Evolutionary conservation across 2,329 filamentous ascomycete species (phyloP).

Genomic region (Dothideomycetes sp.): DNA sequence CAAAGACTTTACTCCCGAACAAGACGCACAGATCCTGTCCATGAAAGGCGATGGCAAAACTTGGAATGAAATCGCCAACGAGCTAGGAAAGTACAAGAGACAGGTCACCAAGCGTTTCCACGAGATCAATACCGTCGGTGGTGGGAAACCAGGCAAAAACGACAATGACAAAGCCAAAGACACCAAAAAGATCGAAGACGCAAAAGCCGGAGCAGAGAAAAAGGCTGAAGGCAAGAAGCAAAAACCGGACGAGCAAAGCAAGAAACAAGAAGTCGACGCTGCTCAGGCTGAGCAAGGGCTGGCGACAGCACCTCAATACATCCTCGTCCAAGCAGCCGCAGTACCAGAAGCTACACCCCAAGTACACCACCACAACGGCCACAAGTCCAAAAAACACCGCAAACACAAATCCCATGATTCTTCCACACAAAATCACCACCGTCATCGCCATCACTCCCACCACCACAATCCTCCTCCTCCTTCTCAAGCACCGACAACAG

Average conservation of each 20-base stretch:
- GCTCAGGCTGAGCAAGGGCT: too few species aligned
- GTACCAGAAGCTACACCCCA: background rate
- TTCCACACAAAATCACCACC: background rate
- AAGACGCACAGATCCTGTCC: slow-evolving; percentile 33
- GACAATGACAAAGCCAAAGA: slow-evolving; percentile 12
- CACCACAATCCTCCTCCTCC: background rate
- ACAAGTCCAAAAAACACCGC: background rate
- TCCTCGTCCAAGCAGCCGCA: background rate
- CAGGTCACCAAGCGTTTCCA: slow-evolving; percentile 25
- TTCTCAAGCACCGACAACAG: background rate
- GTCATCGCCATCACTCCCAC: background rate
- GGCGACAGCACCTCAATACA: background rate
- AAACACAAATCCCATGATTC: background rate
- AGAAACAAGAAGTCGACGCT: background rate
- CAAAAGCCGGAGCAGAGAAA: slow-evolving; percentile 15
- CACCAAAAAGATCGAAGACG: slow-evolving; percentile 10
- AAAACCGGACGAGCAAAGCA: background rate
- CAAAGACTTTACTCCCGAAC: slow-evolving; percentile 27
- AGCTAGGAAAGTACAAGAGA: slow-evolving; percentile 22
- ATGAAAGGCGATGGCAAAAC: slow-evolving; percentile 25
- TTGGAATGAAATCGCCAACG: slow-evolving; percentile 26
- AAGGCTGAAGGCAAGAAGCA: slow-evolving; percentile 1
- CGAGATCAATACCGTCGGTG: slow-evolving; percentile 26
- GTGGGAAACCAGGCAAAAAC: slow-evolving; percentile 17
- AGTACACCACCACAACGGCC: background rate